A percentile compares a stretch with the other conserved stretches of the same genome.
phyloP scores from a whole-genome alignment of 2,329 filamentous ascomycete genomes.

The Xylaria sp. region DNA sequence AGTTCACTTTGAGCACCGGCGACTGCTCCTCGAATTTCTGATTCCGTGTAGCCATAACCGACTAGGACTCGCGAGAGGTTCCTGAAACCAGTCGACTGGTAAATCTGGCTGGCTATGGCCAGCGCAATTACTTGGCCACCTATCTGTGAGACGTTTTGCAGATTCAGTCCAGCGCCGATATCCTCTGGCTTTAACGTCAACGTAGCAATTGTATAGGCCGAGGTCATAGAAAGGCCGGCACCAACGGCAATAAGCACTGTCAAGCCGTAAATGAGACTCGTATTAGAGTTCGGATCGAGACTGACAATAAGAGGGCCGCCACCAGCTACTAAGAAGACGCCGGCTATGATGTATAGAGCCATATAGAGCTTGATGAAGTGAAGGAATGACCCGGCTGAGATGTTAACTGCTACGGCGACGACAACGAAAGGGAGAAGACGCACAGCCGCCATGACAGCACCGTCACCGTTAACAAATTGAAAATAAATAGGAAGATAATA shows the following conservation, averaged over 20 bases:
- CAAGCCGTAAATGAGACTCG: conserved; percentile 49
- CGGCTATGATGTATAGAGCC: conserved; percentile 45
- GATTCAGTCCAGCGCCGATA: conserved; percentile 10
- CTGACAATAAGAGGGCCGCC: conserved; percentile 30
- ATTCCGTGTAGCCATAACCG: conserved; percentile 42
- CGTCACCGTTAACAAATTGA: conserved; percentile 58
- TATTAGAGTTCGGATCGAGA: conserved; percentile 40
- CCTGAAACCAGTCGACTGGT: conserved; percentile 35
- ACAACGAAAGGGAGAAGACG: conserved; percentile 54
- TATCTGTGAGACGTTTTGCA: conserved; percentile 34
- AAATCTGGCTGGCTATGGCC: conserved; percentile 31
- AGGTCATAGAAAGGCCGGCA: conserved; percentile 47
- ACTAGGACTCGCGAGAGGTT: conserved; percentile 43
- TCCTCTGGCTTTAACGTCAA: conserved; percentile 43
- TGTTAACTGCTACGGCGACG: not conserved
- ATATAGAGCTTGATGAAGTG: not conserved
- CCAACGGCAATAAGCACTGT: conserved; percentile 49
- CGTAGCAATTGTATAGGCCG: conserved; percentile 49
- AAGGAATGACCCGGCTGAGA: not conserved
- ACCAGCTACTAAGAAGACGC: not conserved
- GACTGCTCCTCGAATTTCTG: conserved; percentile 49
- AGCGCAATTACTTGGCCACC: conserved; percentile 26
- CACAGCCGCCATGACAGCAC: conserved; percentile 53
- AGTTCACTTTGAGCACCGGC: conserved; percentile 40
- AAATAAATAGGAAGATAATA: conserved; percentile 66